Base-by-base conservation (phyloP, 139 green algal species). In the Zygnema circumcarinatum region DNA sequence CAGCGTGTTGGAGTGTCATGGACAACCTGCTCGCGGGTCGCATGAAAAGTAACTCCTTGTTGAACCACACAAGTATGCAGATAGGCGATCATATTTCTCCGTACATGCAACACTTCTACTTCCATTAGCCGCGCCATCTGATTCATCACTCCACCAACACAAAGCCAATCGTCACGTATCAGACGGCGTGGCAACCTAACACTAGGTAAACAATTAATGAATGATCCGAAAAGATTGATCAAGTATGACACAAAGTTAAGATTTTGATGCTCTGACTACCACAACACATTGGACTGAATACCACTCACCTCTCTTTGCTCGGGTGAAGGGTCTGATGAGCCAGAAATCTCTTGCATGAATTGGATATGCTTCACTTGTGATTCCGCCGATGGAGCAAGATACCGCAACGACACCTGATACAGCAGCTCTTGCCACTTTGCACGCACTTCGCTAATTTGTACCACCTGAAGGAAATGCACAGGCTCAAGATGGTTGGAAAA, bases 71-170 rank as follows among this genome's bases (percentile, higher is more conserved):
- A 29, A n/a, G 78, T 41, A n/a, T 36, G 32, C 2, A 89, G 29
- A 42, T 89, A 88, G 0, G 16, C 20, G 39, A 89, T 33, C 11
- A 89, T 16, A 78, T 88, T 89, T 38, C 35, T 25, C 3, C 84
- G 81, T 56, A 88, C 75, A 38, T 29, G 29, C 78, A 79, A 62
- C 78, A 89, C 84, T 2, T 76, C 74, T n/a, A 74, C 40, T 31
- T 87, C 81, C 81, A 87, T 84, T 35, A 29, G 22, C 2, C 67
- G 76, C 38, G 39, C 76, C 22, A n/a, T 36, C 76, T 84, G 76
- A 21, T 33, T 29, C 54, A 25, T n/a, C n/a, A n/a, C n/a, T n/a
- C n/a, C n/a, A n/a, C n/a, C n/a, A n/a, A n/a, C n/a, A n/a, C n/a
- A n/a, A n/a, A n/a, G n/a, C n/a, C n/a, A n/a, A n/a, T n/a, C n/a